phyloP scores from a whole-genome alignment of 2,329 filamentous ascomycete species.

The Fusarium sarcochroum region DNA sequence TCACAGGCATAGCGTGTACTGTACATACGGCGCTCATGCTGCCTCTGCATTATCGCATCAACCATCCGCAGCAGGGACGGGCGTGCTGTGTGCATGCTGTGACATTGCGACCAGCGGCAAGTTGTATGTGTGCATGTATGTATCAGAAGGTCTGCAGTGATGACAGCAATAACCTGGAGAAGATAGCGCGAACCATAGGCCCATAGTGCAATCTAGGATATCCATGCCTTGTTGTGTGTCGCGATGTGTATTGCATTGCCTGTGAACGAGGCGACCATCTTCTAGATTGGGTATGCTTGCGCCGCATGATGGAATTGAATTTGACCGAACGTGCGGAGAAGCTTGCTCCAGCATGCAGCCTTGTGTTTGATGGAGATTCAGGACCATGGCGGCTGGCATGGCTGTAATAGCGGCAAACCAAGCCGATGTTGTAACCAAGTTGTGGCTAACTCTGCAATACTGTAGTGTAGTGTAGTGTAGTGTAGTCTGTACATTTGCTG shows the following conservation, averaged over 20 bases:
- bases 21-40: background rate
- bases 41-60: constrained; percentile 38
- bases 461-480: too few relatives aligned
- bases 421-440: constrained; percentile 9
- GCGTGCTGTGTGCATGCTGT: constrained; percentile 26
- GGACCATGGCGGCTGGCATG: constrained; percentile 29
- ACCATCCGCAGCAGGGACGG: constrained; percentile 36
- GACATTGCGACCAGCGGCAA: constrained; percentile 21
- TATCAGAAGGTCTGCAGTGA: constrained; percentile 34
- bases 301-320: constrained; percentile 43
- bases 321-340: constrained; percentile 46
- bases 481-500: constrained; percentile 1
- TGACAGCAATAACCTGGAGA: constrained; percentile 40
- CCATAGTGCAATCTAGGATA: constrained; percentile 20
- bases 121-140: constrained; percentile 7
- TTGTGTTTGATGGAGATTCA: constrained; percentile 42
- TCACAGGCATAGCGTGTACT: constrained; percentile 32
- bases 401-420: background rate
- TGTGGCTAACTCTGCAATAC: constrained; percentile 13
- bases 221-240: constrained; percentile 30
- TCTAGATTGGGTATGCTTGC: constrained; percentile 37
- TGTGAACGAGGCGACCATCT: constrained; percentile 27
- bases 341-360: constrained; percentile 40
- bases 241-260: constrained; percentile 18
- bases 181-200: constrained; percentile 44